Conservation (phyloP, 2,329 filamentous ascomycete genomes). For the Myotisia sp. region DNA sequence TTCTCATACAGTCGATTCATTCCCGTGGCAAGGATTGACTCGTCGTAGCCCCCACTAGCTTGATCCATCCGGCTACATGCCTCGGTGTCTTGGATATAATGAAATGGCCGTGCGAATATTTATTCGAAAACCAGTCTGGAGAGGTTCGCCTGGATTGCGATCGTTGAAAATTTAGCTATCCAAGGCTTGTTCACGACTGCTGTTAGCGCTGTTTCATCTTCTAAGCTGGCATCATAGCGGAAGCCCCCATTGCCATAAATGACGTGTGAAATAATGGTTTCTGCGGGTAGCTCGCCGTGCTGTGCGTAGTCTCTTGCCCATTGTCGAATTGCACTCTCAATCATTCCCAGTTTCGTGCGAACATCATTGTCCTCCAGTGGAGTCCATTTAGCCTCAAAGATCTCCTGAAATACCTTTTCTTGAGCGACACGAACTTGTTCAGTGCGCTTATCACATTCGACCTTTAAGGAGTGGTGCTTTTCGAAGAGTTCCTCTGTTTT, state of each 20-base stretch:
- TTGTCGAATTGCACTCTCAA: not conserved
- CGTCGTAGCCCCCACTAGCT: not conserved
- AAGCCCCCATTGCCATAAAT: too few relatives aligned
- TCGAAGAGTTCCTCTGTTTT: not conserved
- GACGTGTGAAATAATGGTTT: too few relatives aligned
- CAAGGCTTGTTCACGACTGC: too few relatives aligned
- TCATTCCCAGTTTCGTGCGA: not conserved
- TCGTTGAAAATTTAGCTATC: not conserved
- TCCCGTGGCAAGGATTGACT: not conserved
- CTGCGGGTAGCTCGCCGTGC: too few relatives aligned
- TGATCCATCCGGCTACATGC: too few relatives aligned
- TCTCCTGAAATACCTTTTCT: conserved; percentile 3
- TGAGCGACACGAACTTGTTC: conserved; percentile 5
- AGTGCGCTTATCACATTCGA: not conserved
- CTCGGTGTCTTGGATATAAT: not conserved
- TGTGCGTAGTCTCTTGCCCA: conserved; percentile 1
- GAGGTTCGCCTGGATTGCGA: not conserved
- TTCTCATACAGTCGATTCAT: not conserved
- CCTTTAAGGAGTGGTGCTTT: not conserved
- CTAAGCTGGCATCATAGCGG: too few relatives aligned
- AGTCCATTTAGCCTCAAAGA: conserved; percentile 3
- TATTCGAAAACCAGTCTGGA: not conserved
- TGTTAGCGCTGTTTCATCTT: too few relatives aligned
- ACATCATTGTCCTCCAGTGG: conserved; percentile 3
- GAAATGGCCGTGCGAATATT: not conserved